phyloP scores from a whole-genome alignment of 2,329 filamentous ascomycete species.

The Chrysoporthe cubensis region DNA sequence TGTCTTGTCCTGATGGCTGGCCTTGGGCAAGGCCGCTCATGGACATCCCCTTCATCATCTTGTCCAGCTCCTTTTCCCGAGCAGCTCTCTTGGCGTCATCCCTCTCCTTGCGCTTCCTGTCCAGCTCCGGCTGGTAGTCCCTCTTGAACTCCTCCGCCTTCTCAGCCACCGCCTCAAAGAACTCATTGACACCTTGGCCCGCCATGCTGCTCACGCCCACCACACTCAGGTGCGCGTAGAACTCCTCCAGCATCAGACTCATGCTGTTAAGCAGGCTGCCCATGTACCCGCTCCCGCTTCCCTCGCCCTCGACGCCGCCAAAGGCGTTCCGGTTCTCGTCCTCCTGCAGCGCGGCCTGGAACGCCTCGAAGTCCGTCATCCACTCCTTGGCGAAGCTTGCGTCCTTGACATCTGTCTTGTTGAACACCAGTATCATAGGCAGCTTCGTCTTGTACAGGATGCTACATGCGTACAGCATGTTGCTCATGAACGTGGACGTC shows the following conservation, averaged over 20 bases:
- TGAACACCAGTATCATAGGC: constrained; percentile 98
- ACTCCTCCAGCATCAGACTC: constrained; percentile 96
- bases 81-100: constrained; percentile 73
- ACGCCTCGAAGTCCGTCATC: constrained; percentile 99
- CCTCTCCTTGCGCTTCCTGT: constrained; percentile 74
- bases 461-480: constrained; percentile 98
- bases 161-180: constrained; percentile 85
- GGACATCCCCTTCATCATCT: constrained; percentile 92
- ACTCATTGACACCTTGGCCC: constrained; percentile 87
- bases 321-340: constrained; percentile 82
- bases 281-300: constrained; percentile 91
- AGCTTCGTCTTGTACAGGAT: constrained; percentile 99
- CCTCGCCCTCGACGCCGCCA: constrained; percentile 69
- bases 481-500: constrained; percentile 98
- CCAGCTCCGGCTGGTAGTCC: constrained; percentile 91
- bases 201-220: constrained; percentile 94
- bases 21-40: constrained; percentile 40
- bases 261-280: constrained; percentile 93
- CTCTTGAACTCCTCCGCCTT: constrained; percentile 87
- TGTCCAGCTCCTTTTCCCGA: constrained; percentile 81
- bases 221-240: constrained; percentile 91
- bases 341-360: constrained; percentile 79
- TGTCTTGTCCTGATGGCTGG: constrained; percentile 32
- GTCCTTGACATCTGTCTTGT: constrained; percentile 96
- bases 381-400: constrained; percentile 92